Conservation (phyloP, 2,329 filamentous ascomycete species). For the Calonectria crousiana region DNA sequence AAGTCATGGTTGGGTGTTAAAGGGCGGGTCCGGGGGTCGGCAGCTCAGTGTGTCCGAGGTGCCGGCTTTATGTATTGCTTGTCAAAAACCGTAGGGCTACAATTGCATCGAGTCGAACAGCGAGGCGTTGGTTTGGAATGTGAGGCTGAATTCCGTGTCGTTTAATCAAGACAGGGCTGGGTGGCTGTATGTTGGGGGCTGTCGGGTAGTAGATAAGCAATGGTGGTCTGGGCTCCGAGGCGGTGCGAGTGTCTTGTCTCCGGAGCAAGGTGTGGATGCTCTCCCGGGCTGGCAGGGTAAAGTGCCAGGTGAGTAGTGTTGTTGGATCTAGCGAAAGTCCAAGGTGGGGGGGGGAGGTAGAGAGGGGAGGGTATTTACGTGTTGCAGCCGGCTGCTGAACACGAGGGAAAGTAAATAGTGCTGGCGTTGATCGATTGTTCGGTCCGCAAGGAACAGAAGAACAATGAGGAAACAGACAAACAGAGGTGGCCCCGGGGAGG, state of each 20-base stretch:
- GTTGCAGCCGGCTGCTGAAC: slow-evolving; percentile 47
- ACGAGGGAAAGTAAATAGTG: slow-evolving; percentile 39
- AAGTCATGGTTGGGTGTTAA: slow-evolving; percentile 55
- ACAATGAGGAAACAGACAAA: slow-evolving; percentile 38
- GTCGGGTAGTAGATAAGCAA: slow-evolving; percentile 30
- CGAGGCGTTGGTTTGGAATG: slow-evolving; percentile 36
- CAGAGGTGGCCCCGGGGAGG: slow-evolving; percentile 37
- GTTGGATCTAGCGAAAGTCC: slow-evolving; percentile 41
- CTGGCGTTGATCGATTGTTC: slow-evolving; percentile 43
- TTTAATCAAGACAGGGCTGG: slow-evolving; percentile 33
- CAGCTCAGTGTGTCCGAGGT: slow-evolving; percentile 20
- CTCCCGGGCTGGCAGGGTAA: neutral
- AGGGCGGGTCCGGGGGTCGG: slow-evolving; percentile 25
- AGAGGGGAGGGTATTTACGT: slow-evolving; percentile 37
- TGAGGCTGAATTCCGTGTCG: slow-evolving; percentile 40
- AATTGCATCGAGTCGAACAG: slow-evolving; percentile 42
- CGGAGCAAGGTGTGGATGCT: slow-evolving; percentile 38
- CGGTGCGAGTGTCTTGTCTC: slow-evolving; percentile 45
- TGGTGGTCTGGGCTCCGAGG: slow-evolving; percentile 45
- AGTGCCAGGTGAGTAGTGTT: neutral
- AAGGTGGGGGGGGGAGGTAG: slow-evolving; percentile 24
- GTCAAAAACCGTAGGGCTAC: slow-evolving; percentile 27
- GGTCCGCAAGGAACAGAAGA: slow-evolving; percentile 44
- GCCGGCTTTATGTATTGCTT: slow-evolving; percentile 29
- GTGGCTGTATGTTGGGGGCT: slow-evolving; percentile 39